phyloP scores from a whole-genome alignment of 371 early-diverging fungal genomes.

The Lichtheimia corymbifera region DNA sequence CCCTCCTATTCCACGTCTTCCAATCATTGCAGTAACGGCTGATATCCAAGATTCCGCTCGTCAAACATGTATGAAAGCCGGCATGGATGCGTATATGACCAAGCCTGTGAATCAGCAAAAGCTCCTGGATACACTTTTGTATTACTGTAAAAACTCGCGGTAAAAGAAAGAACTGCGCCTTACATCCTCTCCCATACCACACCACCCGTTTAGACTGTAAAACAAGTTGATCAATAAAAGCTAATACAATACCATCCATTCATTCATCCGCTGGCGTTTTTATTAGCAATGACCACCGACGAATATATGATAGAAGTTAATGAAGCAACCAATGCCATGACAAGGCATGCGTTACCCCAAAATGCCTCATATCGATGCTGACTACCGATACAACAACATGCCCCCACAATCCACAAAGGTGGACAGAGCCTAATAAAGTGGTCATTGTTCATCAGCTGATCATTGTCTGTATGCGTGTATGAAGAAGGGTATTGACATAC shows the following conservation, averaged over 20 bases:
- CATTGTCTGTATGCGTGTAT: too few species aligned
- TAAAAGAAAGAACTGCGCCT: too few species aligned
- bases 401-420: slow-evolving; percentile 17
- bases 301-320: slow-evolving; percentile 4
- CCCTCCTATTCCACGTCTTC: slow-evolving; percentile 13
- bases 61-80: slow-evolving; percentile 12
- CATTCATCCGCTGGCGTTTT: neutral
- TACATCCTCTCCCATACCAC: neutral
- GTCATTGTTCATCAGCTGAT: neutral
- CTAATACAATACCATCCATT: neutral
- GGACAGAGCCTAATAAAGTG: slow-evolving; percentile 11
- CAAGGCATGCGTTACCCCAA: slow-evolving; percentile 11
- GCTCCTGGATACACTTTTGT: slow-evolving; percentile 29
- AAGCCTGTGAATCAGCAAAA: slow-evolving; percentile 46
- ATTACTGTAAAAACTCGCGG: slow-evolving; percentile 15
- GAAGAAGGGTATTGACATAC: neutral
- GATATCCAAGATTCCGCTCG: slow-evolving; percentile 17
- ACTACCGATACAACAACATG: slow-evolving; percentile 20
- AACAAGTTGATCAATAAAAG: neutral
- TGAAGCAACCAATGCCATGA: slow-evolving; percentile 13
- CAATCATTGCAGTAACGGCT: slow-evolving; percentile 18
- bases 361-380: slow-evolving; percentile 18
- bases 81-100: slow-evolving; percentile 30
- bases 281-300: neutral
- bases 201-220: neutral